Conservation (phyloP, 768 basidiomycete species). For the Suillus plorans region DNA sequence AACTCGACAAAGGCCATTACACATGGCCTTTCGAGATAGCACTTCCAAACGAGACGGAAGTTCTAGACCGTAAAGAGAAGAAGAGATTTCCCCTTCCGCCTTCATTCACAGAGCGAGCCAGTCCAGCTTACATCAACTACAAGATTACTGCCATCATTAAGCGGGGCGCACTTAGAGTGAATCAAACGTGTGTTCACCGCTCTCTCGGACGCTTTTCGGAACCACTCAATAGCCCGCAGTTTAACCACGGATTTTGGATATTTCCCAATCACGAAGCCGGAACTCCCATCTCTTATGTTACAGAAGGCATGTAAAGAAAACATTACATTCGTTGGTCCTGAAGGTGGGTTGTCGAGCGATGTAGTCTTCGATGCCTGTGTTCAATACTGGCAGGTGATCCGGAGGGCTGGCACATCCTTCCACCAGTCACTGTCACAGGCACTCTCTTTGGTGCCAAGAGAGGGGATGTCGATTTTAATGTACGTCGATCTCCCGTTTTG, state of each 20-base stretch:
- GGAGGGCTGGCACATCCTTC: slow-evolving; percentile 38
- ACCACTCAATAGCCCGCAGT: slow-evolving; percentile 18
- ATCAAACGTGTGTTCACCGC: slow-evolving; percentile 34
- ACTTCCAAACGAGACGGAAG: slow-evolving; percentile 43
- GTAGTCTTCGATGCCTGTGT: neutral
- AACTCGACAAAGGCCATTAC: slow-evolving; percentile 44
- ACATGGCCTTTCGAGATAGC: slow-evolving; percentile 49
- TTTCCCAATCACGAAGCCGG: slow-evolving; percentile 32
- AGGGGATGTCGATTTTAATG: slow-evolving; percentile 31
- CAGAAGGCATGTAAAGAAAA: slow-evolving; percentile 37
- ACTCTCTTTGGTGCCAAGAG: slow-evolving; percentile 33
- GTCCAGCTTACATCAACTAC: slow-evolving; percentile 58
- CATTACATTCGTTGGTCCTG: slow-evolving; percentile 34
- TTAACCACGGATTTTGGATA: slow-evolving; percentile 34
- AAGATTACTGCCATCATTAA: slow-evolving; percentile 49
- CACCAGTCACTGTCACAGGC: slow-evolving; percentile 33
- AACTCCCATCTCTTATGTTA: slow-evolving; percentile 35
- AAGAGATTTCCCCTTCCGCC: slow-evolving; percentile 46
- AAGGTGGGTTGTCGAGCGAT: slow-evolving; percentile 14
- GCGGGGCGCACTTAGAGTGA: slow-evolving; percentile 46
- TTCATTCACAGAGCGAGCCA: slow-evolving; percentile 54
- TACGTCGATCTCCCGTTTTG: slow-evolving; percentile 19
- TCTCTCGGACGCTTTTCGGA: neutral
- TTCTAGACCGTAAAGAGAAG: slow-evolving; percentile 37
- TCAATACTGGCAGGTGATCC: slow-evolving; percentile 29